Evolutionary conservation across 176 grass and related monocot species (phyloP).

Genomic region (Oryza nivara): DNA sequence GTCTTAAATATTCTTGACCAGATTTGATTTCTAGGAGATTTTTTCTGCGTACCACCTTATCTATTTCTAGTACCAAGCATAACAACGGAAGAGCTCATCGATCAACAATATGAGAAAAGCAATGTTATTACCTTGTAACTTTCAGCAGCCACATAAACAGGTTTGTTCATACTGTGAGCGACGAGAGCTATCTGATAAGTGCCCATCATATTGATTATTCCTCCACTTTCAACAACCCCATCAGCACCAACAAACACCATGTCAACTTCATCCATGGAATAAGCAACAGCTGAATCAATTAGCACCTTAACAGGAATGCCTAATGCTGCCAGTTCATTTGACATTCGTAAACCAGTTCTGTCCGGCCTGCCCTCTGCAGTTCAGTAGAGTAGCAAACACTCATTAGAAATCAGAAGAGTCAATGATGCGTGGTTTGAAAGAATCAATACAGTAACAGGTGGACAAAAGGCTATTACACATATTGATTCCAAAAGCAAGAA

Average conservation of each 20-base stretch:
- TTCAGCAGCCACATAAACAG: conserved; percentile 96
- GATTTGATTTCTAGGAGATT: neutral
- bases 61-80: conserved; percentile 20
- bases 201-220: conserved; percentile 99
- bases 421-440: neutral
- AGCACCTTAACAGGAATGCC: conserved; percentile 89
- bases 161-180: conserved; percentile 93
- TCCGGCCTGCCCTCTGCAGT: conserved; percentile 93
- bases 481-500: conserved; percentile 5
- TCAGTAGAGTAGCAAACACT: conserved; percentile 33
- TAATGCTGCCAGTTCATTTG: conserved; percentile 86
- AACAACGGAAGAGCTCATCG: neutral
- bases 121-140: conserved; percentile 80
- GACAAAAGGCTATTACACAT: neutral
- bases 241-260: conserved; percentile 98
- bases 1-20: conserved; percentile 19
- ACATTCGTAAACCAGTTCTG: conserved; percentile 79
- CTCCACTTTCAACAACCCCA: conserved; percentile 97
- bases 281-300: conserved; percentile 95
- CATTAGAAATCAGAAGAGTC: conserved; percentile 28
- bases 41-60: neutral
- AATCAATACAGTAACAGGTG: conserved; percentile 9
- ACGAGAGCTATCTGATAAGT: conserved; percentile 98
- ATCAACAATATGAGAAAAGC: conserved; percentile 17
- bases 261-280: conserved; percentile 93